These are phyloP conservation scores for Penicillium sp. DNA, from an alignment of 2,329 filamentous ascomycete genomes.

Conservation along the genomic window DNA sequence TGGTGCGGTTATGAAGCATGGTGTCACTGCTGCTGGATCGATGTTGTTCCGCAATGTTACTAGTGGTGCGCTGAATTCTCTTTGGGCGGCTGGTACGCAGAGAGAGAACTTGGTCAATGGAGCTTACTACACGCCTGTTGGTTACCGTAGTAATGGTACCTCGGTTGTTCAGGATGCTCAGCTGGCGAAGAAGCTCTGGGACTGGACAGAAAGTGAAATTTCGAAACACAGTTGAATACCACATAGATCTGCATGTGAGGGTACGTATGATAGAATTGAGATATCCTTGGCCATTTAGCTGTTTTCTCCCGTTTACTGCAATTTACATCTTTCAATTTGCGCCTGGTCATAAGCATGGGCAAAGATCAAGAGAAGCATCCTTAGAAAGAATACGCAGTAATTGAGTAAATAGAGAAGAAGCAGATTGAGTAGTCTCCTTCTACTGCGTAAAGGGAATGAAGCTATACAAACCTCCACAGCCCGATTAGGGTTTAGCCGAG, in stretches of 20 bases:
- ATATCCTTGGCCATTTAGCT: not conserved
- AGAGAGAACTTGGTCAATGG: constrained; percentile 37
- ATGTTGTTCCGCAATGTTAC: constrained; percentile 32
- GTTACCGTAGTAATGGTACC: constrained; percentile 30
- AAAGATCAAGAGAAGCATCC: constrained; percentile 55
- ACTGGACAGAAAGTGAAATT: constrained; percentile 44
- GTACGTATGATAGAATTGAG: not conserved
- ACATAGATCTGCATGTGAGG: not conserved
- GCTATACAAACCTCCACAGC: not conserved
- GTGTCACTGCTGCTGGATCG: constrained; percentile 18
- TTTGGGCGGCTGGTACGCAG: constrained; percentile 40
- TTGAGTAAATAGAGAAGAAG: constrained; percentile 18
- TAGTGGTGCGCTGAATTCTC: constrained; percentile 41
- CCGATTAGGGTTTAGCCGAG: constrained; percentile 44
- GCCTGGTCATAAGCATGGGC: not conserved
- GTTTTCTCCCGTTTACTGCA: not conserved
- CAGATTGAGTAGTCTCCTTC: too few relatives aligned
- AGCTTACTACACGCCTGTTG: constrained; percentile 44
- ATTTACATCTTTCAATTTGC: not conserved
- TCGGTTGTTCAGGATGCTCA: constrained; percentile 31
- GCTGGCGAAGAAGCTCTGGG: constrained; percentile 40
- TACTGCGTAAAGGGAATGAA: too few relatives aligned
- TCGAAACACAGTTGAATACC: constrained; percentile 13
- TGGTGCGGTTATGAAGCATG: constrained; percentile 24
- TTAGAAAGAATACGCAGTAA: constrained; percentile 21